A percentile compares a stretch with the other conserved stretches of the same genome.
Conservation (phyloP, 2,329 filamentous ascomycete species). For the Colletotrichum navitas region DNA sequence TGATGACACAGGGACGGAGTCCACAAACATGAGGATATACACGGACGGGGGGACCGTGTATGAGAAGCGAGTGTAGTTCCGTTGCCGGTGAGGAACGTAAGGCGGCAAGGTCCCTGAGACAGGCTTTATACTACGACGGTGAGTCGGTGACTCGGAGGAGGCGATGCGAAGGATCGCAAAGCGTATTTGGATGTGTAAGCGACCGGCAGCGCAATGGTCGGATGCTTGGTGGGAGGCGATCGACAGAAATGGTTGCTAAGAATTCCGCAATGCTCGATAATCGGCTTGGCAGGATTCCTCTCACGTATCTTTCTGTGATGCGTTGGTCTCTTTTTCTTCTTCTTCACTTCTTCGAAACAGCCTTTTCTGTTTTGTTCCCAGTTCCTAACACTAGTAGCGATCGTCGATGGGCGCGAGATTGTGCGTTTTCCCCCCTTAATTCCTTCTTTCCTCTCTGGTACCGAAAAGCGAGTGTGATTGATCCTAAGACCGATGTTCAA, state of each 20-base stretch:
- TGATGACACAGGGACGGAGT: background rate
- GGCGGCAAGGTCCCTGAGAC: constrained; percentile 18
- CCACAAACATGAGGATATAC: constrained; percentile 49
- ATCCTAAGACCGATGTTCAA: constrained; percentile 37
- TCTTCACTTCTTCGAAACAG: constrained; percentile 11
- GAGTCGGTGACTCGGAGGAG: constrained; percentile 4
- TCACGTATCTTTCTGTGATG: constrained; percentile 38
- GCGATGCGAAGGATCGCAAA: constrained; percentile 14
- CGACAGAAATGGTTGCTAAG: constrained; percentile 25
- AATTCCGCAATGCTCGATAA: constrained; percentile 24
- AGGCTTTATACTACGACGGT: constrained; percentile 30
- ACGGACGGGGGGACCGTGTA: constrained; percentile 45
- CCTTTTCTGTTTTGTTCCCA: constrained; percentile 11
- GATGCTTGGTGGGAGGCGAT: constrained; percentile 8
- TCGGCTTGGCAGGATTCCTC: constrained; percentile 30
- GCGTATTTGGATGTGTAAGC: constrained; percentile 33
- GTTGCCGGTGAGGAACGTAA: constrained; percentile 23
- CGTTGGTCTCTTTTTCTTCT: constrained; percentile 35
- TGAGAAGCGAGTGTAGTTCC: constrained; percentile 40
- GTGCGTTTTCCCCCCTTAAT: constrained; percentile 29
- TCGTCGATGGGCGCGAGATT: constrained; percentile 48
- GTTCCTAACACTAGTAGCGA: constrained; percentile 53
- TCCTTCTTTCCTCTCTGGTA: constrained; percentile 25
- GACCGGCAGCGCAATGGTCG: constrained; percentile 20
- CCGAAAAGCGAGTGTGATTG: constrained; percentile 52